Evolutionary conservation across 2,329 filamentous ascomycete genomes (phyloP).

Genomic region (Lecanicillium sp.): DNA sequence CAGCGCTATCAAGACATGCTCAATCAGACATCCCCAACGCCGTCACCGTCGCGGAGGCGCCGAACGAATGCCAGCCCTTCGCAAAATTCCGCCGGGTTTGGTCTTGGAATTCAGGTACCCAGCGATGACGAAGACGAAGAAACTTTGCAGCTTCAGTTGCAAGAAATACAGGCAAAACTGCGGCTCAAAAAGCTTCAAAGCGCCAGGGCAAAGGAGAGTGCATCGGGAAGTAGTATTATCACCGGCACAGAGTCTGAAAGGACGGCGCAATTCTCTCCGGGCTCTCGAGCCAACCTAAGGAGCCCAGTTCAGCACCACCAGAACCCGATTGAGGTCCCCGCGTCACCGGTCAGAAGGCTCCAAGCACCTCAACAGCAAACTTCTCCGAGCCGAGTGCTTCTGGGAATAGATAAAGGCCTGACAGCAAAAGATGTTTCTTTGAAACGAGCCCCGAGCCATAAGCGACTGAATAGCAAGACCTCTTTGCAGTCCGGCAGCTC

Average conservation of each 20-base stretch:
- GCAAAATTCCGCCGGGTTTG: conserved; percentile 19
- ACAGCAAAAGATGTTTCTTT: conserved; percentile 77
- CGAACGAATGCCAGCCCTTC: conserved; percentile 4
- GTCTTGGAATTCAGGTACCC: conserved; percentile 26
- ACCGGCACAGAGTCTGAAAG: conserved; percentile 13
- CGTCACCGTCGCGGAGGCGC: conserved; percentile 45
- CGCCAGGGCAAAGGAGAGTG: conserved; percentile 19
- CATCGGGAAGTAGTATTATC: background rate
- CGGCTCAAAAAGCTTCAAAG: conserved; percentile 82
- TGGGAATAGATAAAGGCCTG: conserved; percentile 87
- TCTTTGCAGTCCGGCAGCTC: background rate
- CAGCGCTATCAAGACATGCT: conserved; percentile 63
- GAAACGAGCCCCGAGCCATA: conserved; percentile 57
- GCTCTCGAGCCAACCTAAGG: background rate
- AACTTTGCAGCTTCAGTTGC: conserved; percentile 74
- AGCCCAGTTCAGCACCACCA: conserved; percentile 5
- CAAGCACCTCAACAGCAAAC: conserved; percentile 45
- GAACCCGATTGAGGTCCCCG: conserved; percentile 60
- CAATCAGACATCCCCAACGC: conserved; percentile 59
- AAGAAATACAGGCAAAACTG: conserved; percentile 80
- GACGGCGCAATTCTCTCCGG: conserved; percentile 2
- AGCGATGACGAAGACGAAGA: conserved; percentile 80
- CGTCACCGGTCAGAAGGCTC: conserved; percentile 59
- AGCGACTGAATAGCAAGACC: conserved; percentile 12
- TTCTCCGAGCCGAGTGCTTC: conserved; percentile 70